Percentiles rank a stretch among this genome's conserved stretches.
phyloP scores from a whole-genome alignment of 2,329 filamentous ascomycete genomes.

The Mycosphaerella arachidis region DNA sequence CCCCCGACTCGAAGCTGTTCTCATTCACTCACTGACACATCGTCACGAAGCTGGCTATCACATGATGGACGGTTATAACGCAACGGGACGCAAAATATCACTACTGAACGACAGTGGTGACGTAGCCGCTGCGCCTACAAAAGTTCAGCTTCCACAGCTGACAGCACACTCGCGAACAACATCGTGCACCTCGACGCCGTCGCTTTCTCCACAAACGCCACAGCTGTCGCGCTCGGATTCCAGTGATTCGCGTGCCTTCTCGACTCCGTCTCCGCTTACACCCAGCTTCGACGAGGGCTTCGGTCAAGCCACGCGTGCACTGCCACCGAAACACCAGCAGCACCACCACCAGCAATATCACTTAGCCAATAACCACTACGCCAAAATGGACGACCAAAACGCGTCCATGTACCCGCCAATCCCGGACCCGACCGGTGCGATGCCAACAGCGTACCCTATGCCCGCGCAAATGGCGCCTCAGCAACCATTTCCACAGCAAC shows the following conservation, averaged over 20 bases:
- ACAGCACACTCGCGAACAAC: constrained; percentile 27
- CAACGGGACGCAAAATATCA: constrained; percentile 45
- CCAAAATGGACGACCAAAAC: constrained; percentile 35
- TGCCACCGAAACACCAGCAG: constrained; percentile 18
- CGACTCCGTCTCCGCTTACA: constrained; percentile 46
- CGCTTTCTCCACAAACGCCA: constrained; percentile 44
- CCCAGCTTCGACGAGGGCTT: constrained; percentile 36
- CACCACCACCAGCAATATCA: constrained; percentile 16
- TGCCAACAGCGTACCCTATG: constrained; percentile 32
- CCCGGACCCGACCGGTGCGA: constrained; percentile 29
- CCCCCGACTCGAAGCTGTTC: constrained; percentile 2
- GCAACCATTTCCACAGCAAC: constrained; percentile 10
- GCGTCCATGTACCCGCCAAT: constrained; percentile 35
- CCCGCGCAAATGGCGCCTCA: constrained; percentile 22
- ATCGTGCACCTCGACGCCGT: constrained; percentile 43
- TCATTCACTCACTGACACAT: constrained; percentile 5
- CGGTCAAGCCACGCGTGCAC: constrained; percentile 17
- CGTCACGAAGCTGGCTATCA: constrained; percentile 26
- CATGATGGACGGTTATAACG: constrained; percentile 51
- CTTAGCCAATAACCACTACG: constrained; percentile 13
- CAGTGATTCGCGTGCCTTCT: constrained; percentile 41
- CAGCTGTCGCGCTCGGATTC: constrained; percentile 44
- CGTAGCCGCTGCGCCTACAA: constrained; percentile 19
- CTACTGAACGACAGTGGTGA: constrained; percentile 47
- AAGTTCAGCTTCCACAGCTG: constrained; percentile 24